phyloP scores from a whole-genome alignment of 2,329 filamentous ascomycete species.

The Ploettnerulaceae sp. region DNA sequence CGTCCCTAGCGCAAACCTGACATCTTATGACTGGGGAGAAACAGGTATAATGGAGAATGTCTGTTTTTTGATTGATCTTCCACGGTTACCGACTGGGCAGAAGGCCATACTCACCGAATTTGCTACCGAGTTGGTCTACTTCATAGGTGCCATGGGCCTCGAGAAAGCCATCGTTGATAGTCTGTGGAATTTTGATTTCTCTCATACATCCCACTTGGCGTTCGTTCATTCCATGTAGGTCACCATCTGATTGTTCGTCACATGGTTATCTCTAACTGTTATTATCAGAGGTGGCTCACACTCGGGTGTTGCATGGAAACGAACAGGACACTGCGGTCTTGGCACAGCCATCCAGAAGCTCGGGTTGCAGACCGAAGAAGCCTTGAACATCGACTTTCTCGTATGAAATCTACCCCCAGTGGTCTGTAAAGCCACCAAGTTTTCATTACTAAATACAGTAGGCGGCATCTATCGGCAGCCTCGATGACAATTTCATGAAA shows the following conservation, averaged over 20 bases:
- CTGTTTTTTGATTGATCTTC: constrained; percentile 89
- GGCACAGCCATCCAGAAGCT: constrained; percentile 60
- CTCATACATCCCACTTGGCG: constrained; percentile 61
- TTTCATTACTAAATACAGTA: constrained; percentile 32
- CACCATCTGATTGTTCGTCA: background rate
- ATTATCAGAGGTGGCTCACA: constrained; percentile 55
- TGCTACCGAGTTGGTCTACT: constrained; percentile 42
- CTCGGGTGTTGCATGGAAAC: constrained; percentile 42
- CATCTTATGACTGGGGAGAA: constrained; percentile 58
- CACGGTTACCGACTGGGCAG: constrained; percentile 40
- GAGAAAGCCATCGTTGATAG: constrained; percentile 61
- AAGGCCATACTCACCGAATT: constrained; percentile 15
- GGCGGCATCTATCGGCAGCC: constrained; percentile 75
- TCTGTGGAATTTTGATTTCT: constrained; percentile 76
- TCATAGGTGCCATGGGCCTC: constrained; percentile 63
- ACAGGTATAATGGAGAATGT: constrained; percentile 78
- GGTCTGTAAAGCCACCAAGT: background rate
- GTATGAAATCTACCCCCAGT: constrained; percentile 40
- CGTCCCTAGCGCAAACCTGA: constrained; percentile 82
- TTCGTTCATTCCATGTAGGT: constrained; percentile 83
- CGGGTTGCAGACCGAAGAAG: constrained; percentile 50
- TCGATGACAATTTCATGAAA: constrained; percentile 63
- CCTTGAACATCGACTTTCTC: constrained; percentile 68
- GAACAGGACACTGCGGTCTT: constrained; percentile 70
- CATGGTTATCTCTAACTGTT: background rate